phyloP scores from a whole-genome alignment of 2,329 filamentous ascomycete genomes.

The Bipolaris bicolor region DNA sequence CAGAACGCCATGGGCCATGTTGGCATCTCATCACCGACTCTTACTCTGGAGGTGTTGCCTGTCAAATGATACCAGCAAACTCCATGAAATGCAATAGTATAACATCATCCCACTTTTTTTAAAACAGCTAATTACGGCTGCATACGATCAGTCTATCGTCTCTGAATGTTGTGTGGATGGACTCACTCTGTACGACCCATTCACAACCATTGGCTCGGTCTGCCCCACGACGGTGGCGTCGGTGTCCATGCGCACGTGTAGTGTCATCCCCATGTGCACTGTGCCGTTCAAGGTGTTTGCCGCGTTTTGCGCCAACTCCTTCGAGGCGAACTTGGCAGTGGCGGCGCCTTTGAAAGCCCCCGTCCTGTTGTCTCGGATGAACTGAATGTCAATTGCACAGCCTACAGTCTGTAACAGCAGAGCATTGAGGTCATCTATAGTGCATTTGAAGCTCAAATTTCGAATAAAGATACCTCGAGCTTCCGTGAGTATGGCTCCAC shows the following conservation, averaged over 20 bases:
- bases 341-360: slow-evolving; percentile 43
- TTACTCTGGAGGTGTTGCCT: not conserved
- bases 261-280: slow-evolving; percentile 38
- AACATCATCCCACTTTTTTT: not conserved
- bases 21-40: not conserved
- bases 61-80: not conserved
- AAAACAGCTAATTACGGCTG: slow-evolving; percentile 16
- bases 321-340: slow-evolving; percentile 40
- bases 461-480: slow-evolving; percentile 47
- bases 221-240: slow-evolving; percentile 44
- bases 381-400: slow-evolving; percentile 30
- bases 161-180: not conserved
- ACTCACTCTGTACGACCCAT: slow-evolving; percentile 36
- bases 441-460: slow-evolving; percentile 38
- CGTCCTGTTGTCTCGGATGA: slow-evolving; percentile 33
- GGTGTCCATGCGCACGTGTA: slow-evolving; percentile 44
- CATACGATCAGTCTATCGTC: slow-evolving; percentile 16
- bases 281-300: slow-evolving; percentile 35
- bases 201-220: slow-evolving; percentile 38
- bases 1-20: not conserved
- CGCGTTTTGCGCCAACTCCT: slow-evolving; percentile 40
- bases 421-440: slow-evolving; percentile 32
- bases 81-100: not conserved
- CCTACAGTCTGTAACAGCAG: slow-evolving; percentile 39
- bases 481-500: slow-evolving; percentile 46